phyloP scores from a whole-genome alignment of 2,329 filamentous ascomycete genomes.

The Fusarium aywerte region DNA sequence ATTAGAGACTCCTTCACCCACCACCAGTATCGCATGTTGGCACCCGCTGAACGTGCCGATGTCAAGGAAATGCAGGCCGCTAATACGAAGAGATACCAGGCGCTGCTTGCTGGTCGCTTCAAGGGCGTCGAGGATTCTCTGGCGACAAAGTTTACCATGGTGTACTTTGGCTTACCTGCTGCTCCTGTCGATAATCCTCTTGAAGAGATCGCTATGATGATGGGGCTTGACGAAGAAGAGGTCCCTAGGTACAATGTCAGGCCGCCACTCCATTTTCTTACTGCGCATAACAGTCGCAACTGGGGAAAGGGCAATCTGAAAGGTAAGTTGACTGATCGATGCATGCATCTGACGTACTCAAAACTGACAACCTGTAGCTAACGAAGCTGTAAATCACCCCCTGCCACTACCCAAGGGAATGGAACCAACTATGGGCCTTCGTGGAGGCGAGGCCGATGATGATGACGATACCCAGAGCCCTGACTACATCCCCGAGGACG shows the following conservation, averaged over 20 bases:
- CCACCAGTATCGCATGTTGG: conserved; percentile 50
- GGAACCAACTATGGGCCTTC: conserved; percentile 22
- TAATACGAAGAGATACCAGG: conserved; percentile 47
- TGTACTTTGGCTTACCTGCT: conserved; percentile 60
- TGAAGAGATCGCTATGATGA: conserved; percentile 42
- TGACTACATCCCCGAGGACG: conserved; percentile 14
- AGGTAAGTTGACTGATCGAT: conserved; percentile 20
- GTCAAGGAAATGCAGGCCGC: conserved; percentile 49
- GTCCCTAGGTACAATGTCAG: conserved; percentile 28
- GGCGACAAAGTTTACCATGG: conserved; percentile 57
- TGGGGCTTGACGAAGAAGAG: conserved; percentile 24
- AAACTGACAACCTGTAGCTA: conserved; percentile 22
- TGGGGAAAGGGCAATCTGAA: conserved; percentile 44
- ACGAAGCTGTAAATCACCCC: conserved; percentile 13
- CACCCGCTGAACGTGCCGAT: conserved; percentile 43
- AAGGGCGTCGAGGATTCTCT: conserved; percentile 45
- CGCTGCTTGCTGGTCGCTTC: conserved; percentile 49
- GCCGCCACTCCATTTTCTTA: conserved; percentile 50
- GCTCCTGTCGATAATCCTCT: conserved; percentile 49
- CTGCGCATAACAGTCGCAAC: conserved; percentile 47
- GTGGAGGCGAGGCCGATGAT: conserved; percentile 23
- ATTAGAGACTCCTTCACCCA: conserved; percentile 50
- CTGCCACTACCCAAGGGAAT: conserved; percentile 3
- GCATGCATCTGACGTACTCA: rapidly evolving
- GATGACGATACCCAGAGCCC: too few relatives aligned